Base-by-base conservation (phyloP, 352 stramenopile species). In the Phytophthora pini region DNA sequence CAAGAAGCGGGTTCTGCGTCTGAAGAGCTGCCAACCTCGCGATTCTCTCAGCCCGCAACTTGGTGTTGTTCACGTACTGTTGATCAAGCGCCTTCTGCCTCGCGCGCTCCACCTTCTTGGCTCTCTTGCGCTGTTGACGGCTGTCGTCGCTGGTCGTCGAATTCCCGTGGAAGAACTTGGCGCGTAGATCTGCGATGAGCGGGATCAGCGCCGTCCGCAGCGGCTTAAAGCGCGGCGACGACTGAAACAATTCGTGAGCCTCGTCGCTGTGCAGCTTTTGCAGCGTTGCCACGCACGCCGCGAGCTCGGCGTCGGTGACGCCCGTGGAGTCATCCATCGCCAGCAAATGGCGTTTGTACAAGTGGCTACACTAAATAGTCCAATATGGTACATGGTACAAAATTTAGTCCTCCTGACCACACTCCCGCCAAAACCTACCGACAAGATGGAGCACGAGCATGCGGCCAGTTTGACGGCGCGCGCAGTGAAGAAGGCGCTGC, bases 61-160 rank as follows among this genome's bases (percentile, higher is more conserved):
- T 81, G 15, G 87, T 93, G 58, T 90, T 92, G 67, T 94, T 92
- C 49, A 94, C 82, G 55, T 82, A 90, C 70, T 90, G 75, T 69
- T 87, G 76, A 67, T 94, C 86, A 32, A 89, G 76, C 31, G 82
- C 85, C 56, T 88, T 89, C 32, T 88, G 68, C 8, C 79, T 68
- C 39, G 80, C 79, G 10, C 73, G 77, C 66, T 92, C 84, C 43
- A 90, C 80, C 64, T 91, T 93, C 51, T 72, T 73, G 46, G 82
- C 75, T 59, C 80, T 70, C 72, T 91, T 94, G 54, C 76, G 82
- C 57, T 89, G 70, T 65, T 91, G 80, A 17, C 77, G 76, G 52
- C 72, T 59, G 44, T 72, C 68, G 51, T 90, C 66, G 15, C 57
- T 68, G 12, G 79, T 69, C 10, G 53, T 58, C 49, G 78, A 78